Base-by-base conservation (phyloP, 441 rosid genomes). In the Populus hybrid region DNA sequence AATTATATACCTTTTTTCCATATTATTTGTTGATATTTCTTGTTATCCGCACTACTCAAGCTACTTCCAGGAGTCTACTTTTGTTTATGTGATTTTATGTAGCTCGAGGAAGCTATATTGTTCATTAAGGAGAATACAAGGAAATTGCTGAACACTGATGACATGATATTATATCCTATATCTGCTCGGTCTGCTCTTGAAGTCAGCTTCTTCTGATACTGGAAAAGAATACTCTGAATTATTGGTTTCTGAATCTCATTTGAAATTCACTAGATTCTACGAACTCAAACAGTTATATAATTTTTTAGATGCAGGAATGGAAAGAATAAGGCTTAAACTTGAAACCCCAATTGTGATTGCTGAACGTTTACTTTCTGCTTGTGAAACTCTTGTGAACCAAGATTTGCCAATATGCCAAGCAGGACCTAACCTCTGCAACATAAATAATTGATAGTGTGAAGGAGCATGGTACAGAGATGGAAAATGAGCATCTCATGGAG, bases 301-400 rank as follows among this genome's bases (percentile, higher is more conserved):
- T 77, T 92, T 95, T 82, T 75, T 95, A 81, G 99, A 95, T 84
- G 91, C 77, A 5, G 98, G 98, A 69, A 86, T 85, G 91, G 97
- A 95, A 81, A 90, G 99, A 84, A 88, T 90, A 84, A 90, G 82
- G 87, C 98, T 95, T 83, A 95, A 94, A 87, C 93, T 94, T 76
- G 97, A 89, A 89, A 95, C 97, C 46, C 97, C 99, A n/a, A 85
- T 89, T 78, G 86, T 86, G 53, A 92, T 94, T 83, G 95, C 98
- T 21, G 95, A 95, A 75, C 92, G 89, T 38, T 78, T 94, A 34
- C 88, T 94, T 81, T 88, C 97, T 76, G 82, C 90, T 11, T 91
- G 90, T 78, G 97, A 90, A 75, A 79, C 88, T 82, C 86, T 85
- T 79, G 81, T 89, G 82, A 78, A 86, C 79, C 86, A 89, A 84